Evolutionary conservation across 345 rosid species (phyloP), one percentile per base, ranked within the genome.

Genomic region (Ricinus communis): DNA sequence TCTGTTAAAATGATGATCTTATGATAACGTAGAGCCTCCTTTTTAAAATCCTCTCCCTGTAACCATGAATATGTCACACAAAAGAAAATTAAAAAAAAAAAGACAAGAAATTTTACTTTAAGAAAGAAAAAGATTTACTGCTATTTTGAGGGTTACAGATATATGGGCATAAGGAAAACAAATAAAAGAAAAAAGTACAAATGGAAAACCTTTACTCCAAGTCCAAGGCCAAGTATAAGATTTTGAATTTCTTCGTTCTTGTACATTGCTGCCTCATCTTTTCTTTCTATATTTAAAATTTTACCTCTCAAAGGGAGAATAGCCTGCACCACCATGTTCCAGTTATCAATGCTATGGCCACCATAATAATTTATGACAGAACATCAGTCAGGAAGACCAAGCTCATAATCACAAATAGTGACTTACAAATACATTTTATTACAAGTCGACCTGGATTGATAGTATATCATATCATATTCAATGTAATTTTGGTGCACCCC

Each of bases 271-370:
- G 97, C 91, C 81, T 96, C 98, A 56, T 96, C 99, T 82, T 83
- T 89, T 82, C 97, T 89, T 77, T 93, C 98, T 65, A 93, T 83
- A 75, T 96, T 96, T 71, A 96, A 78, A 76, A 96, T 96, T 84
- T 96, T 93, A 74, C 99, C 99, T 80, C 98, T 88, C 58, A 96
- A 74, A 28, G 99, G 99, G 53, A 96, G 99, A 83, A 96, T 93
- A 72, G 98, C 99, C 98, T 96, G 85, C 68, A 74, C 38, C 71
- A 54, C 69, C 59, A 70, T 52, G 75, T 54, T 51, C 57, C 46
- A 5, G 19, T 22, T 9, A 59, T 63, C 61, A 60, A 40, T 25
- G 62, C 24, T 63, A 45, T 56, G 60, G 27, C 13, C 13, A 62
- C 38, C 25, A 10, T 33, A 21, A 28, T 12, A 46, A 56, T 41